phyloP scores from a whole-genome alignment of 2,329 filamentous ascomycete genomes.

The Apiospora koreana region DNA sequence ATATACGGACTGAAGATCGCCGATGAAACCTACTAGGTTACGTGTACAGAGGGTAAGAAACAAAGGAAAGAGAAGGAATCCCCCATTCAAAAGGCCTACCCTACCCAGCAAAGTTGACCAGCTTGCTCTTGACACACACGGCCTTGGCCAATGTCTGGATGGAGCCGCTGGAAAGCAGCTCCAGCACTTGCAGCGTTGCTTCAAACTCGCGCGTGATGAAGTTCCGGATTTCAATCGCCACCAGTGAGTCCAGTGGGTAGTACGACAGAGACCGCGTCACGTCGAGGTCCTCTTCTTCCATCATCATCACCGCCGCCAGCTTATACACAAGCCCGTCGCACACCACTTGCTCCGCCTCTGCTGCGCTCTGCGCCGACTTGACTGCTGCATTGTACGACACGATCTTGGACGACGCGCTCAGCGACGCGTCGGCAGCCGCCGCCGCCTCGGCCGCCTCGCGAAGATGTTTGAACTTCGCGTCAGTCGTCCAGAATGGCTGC shows the following conservation, averaged over 20 bases:
- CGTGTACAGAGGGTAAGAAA: neutral
- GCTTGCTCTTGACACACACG: slow-evolving; percentile 49
- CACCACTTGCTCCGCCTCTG: slow-evolving; percentile 47
- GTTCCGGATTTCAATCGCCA: slow-evolving; percentile 52
- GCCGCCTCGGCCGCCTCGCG: slow-evolving; percentile 43
- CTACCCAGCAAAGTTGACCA: slow-evolving; percentile 28
- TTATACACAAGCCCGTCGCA: slow-evolving; percentile 48
- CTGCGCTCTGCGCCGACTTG: slow-evolving; percentile 41
- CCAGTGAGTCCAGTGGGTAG: slow-evolving; percentile 49
- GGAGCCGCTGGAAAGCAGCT: slow-evolving; percentile 53
- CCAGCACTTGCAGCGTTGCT: slow-evolving; percentile 54
- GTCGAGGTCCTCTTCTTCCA: slow-evolving; percentile 51
- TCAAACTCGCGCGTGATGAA: slow-evolving; percentile 52
- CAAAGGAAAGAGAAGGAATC: neutral
- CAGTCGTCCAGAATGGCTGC: slow-evolving; percentile 54
- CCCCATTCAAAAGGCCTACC: neutral
- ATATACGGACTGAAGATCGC: neutral
- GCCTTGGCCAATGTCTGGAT: slow-evolving; percentile 49
- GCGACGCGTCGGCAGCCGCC: slow-evolving; percentile 35
- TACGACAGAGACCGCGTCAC: slow-evolving; percentile 40
- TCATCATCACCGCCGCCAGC: slow-evolving; percentile 49
- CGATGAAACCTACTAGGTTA: neutral
- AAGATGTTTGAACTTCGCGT: slow-evolving; percentile 56
- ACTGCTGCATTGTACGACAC: slow-evolving; percentile 47
- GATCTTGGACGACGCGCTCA: slow-evolving; percentile 23